These are phyloP conservation scores for Pinus tabuliformis DNA, from an alignment of 75 land plant genomes.

Conservation along the genomic window DNA sequence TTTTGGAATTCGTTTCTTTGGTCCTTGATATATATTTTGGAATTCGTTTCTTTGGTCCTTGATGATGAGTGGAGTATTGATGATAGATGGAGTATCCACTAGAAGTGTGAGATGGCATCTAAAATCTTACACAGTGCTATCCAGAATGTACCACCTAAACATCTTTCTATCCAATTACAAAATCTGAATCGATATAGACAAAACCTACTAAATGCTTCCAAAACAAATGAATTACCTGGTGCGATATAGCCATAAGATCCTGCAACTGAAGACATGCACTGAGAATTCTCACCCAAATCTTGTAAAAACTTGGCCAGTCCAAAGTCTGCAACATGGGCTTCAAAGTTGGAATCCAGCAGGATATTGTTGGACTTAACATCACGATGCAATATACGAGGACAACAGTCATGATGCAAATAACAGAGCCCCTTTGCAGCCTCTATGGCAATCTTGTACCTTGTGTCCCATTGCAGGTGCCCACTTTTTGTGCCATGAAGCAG, in stretches of 20 bases:
- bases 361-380: constrained; percentile 94
- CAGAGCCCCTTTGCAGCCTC: constrained; percentile 80
- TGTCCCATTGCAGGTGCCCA: constrained; percentile 46
- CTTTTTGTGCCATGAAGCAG: constrained; percentile 59
- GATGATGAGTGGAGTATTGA: too few relatives aligned
- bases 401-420: constrained; percentile 85
- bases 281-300: constrained; percentile 30
- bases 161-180: too few relatives aligned
- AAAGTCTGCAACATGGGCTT: constrained; percentile 84
- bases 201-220: too few relatives aligned
- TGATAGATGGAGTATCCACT: too few relatives aligned
- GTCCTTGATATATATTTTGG: too few relatives aligned
- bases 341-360: constrained; percentile 53
- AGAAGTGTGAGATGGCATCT: too few relatives aligned
- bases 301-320: constrained; percentile 74
- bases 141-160: too few relatives aligned
- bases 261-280: constrained; percentile 90
- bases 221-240: constrained; percentile 50
- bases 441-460: constrained; percentile 63
- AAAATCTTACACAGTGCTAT: too few relatives aligned
- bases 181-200: too few relatives aligned
- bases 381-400: constrained; percentile 65
- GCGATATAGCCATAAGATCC: constrained; percentile 95
- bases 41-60: too few relatives aligned
- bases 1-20: too few relatives aligned